phyloP scores from a whole-genome alignment of 1,139 yeast species.

The Kodamaea sp. region DNA sequence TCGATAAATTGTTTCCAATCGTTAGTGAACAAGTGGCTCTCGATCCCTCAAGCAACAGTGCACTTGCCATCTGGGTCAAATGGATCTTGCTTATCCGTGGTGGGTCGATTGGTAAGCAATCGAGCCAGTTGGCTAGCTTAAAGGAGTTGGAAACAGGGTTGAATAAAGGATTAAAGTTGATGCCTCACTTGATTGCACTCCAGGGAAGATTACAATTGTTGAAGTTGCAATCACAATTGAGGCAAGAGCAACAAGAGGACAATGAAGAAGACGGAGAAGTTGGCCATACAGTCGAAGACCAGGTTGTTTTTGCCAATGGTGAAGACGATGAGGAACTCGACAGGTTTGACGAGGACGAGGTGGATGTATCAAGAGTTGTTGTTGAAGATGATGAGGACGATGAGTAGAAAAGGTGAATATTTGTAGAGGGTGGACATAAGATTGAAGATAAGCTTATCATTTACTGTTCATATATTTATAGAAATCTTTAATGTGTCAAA shows the following conservation, averaged over 20 bases:
- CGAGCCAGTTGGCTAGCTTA: conserved; percentile 29
- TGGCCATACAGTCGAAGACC: conserved; percentile 19
- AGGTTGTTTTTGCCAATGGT: conserved; percentile 38
- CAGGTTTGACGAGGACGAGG: conserved; percentile 11
- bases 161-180: conserved; percentile 28
- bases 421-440: no score
- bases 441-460: no score
- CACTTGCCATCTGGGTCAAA: conserved; percentile 46
- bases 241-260: conserved; percentile 20
- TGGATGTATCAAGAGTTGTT: conserved; percentile 12
- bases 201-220: conserved; percentile 45
- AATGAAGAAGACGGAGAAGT: conserved; percentile 21
- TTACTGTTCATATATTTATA: no score
- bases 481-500: no score
- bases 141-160: conserved; percentile 29
- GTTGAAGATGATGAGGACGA: conserved; percentile 22
- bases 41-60: conserved; percentile 30
- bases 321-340: conserved; percentile 30
- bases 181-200: conserved; percentile 40
- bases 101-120: conserved; percentile 32
- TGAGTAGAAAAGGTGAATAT: conserved; percentile 1
- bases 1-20: conserved; percentile 30
- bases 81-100: conserved; percentile 48
- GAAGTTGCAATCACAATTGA: conserved; percentile 36
- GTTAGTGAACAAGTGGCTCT: conserved; percentile 33